Evolutionary conservation across 2,329 filamentous ascomycete species (phyloP).

Genomic region (Dactylellina sp.): DNA sequence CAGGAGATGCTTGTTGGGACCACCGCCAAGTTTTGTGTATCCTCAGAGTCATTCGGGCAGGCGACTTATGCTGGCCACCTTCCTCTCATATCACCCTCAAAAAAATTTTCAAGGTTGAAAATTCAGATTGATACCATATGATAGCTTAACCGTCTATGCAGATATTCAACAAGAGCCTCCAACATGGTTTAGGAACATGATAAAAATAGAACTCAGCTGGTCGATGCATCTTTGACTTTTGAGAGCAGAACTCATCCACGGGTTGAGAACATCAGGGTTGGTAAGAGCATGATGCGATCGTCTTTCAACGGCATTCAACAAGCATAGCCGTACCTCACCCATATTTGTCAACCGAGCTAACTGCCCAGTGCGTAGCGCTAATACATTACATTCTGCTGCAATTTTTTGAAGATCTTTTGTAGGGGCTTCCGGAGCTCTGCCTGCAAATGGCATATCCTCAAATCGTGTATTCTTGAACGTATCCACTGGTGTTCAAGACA

Average conservation of each 20-base stretch:
- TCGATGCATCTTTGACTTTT: slow-evolving; percentile 40
- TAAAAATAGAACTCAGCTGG: slow-evolving; percentile 30
- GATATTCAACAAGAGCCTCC: slow-evolving; percentile 17
- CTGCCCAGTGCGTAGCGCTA: neutral
- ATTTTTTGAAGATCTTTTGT: neutral
- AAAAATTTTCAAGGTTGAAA: slow-evolving; percentile 13
- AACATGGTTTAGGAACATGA: slow-evolving; percentile 17
- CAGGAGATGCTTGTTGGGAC: neutral
- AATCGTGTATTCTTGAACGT: too few relatives aligned
- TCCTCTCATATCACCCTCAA: slow-evolving; percentile 5
- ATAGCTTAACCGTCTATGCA: slow-evolving; percentile 25
- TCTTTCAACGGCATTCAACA: slow-evolving; percentile 10
- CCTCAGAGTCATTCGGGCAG: slow-evolving; percentile 3
- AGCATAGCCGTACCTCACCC: slow-evolving; percentile 6
- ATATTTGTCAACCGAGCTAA: neutral
- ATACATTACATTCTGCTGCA: slow-evolving; percentile 17
- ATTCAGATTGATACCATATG: neutral
- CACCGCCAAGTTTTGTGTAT: slow-evolving; percentile 1
- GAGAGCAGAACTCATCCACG: neutral
- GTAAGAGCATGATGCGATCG: slow-evolving; percentile 3
- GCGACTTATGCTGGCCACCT: slow-evolving; percentile 11
- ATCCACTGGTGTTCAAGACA: too few relatives aligned
- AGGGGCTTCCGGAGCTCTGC: too few relatives aligned
- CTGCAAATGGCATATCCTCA: too few relatives aligned
- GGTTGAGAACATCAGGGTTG: slow-evolving; percentile 19